phyloP scores from a whole-genome alignment of 2,329 filamentous ascomycete species.

The Gremmenia infestans region DNA sequence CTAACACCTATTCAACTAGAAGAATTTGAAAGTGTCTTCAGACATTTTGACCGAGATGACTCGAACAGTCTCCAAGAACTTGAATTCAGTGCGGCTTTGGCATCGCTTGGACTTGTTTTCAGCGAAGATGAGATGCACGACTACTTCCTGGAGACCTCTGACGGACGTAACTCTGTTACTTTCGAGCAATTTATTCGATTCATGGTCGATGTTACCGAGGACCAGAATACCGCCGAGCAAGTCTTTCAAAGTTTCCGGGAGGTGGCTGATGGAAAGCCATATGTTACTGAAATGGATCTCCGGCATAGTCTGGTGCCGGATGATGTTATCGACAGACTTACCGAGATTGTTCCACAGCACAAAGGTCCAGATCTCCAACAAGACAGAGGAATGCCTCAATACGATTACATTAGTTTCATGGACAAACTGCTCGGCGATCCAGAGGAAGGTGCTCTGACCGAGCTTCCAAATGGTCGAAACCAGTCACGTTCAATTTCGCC shows the following conservation, averaged over 20 bases:
- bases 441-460: slow-evolving; percentile 18
- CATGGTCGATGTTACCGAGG: slow-evolving; percentile 98
- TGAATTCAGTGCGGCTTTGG: slow-evolving; percentile 91
- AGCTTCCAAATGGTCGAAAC: slow-evolving; percentile 25
- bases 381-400: slow-evolving; percentile 81
- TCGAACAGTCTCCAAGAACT: slow-evolving; percentile 87
- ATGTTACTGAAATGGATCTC: slow-evolving; percentile 96
- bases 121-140: slow-evolving; percentile 98
- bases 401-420: slow-evolving; percentile 97
- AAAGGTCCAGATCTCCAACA: slow-evolving; percentile 79
- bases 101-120: slow-evolving; percentile 92
- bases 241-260: slow-evolving; percentile 97
- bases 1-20: slow-evolving; percentile 96
- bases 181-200: slow-evolving; percentile 99
- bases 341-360: slow-evolving; percentile 81
- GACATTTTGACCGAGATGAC: slow-evolving; percentile 92
- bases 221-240: slow-evolving; percentile 97
- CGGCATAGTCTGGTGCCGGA: slow-evolving; percentile 93
- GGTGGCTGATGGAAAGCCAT: slow-evolving; percentile 96
- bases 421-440: slow-evolving; percentile 62
- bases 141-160: slow-evolving; percentile 84
- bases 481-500: slow-evolving; percentile 1
- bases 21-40: slow-evolving; percentile 97
- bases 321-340: slow-evolving; percentile 89
- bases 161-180: slow-evolving; percentile 72